Evolutionary conservation across 1,284 basidiomycete species (phyloP), one percentile per base, ranked within the genome.

Genomic region (Clitocybe nebularis): DNA sequence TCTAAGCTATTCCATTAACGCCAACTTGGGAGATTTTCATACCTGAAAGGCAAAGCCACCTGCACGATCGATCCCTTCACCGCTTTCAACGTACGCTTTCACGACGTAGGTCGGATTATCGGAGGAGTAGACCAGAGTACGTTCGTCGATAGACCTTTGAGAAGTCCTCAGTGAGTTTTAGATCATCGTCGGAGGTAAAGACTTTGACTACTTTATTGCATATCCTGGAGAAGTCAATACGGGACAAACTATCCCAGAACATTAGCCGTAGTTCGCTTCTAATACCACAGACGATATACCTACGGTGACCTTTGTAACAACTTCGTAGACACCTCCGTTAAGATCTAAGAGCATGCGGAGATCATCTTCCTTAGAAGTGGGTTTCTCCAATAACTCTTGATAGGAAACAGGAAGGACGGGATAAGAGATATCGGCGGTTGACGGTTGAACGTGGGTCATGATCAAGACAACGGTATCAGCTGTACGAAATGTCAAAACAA

Each of bases 21-120:
- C n/a, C n/a, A n/a, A 40, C 26, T 17, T 11, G 19, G 9, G 20
- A 10, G 30, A 16, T 13, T 13, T 9, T 49, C 66, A 43, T 51
- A 90, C 91, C 74, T 98, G 95, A 35, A 95, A 84, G 2, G 93
- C 93, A 60, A 98, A 98, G 0, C 95, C 95, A 3, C 94, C 95
- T 0, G 94, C 94, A 14, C 93, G 77, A 58, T 96, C 92, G 35
- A 86, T 61, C 0, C 95, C 95, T 64, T 99, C 95, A 1, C 84
- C 88, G 40, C 78, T 87, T 23, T 93, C 84, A 22, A 86, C 91
- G 56, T 98, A 98, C 0, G 92, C 90, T 51, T 89, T 60, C 9
- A 97, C 68, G 5, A 91, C 57, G 23, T 79, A 64, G 23, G 66
- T 59, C 0, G 81, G 68, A 58, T 79, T 89, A 49, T 93, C 84